phyloP scores from a whole-genome alignment of 108 stramenopile species.

The Asterionellopsis glacialis region DNA sequence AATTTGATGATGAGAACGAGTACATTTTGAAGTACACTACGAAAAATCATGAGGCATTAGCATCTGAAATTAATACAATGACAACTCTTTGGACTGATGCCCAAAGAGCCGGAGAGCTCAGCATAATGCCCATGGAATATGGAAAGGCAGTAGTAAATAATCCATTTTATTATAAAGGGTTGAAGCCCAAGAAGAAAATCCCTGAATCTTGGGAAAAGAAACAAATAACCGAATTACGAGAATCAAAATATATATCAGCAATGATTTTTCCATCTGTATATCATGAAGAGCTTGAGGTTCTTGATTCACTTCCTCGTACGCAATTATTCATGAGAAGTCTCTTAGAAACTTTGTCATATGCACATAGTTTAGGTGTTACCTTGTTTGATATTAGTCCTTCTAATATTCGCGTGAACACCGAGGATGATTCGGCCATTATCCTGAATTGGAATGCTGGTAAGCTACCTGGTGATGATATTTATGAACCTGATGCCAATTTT shows the following conservation, averaged over 20 bases:
- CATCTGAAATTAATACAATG: no score
- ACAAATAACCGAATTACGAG: neutral
- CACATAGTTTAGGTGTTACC: neutral
- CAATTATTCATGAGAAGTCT: neutral
- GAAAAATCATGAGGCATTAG: no score
- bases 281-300: neutral
- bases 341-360: neutral
- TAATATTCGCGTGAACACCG: neutral
- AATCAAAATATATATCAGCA: neutral
- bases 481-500: constrained; percentile 2
- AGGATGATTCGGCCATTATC: neutral
- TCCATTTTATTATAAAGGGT: neutral
- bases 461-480: neutral
- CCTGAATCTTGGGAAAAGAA: no score
- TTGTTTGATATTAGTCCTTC: neutral
- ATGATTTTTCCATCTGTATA: neutral
- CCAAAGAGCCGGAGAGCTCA: neutral
- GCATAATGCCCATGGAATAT: neutral
- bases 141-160: neutral
- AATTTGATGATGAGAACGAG: neutral
- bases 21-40: neutral
- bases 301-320: neutral
- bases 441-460: constrained; percentile 1
- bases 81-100: no score
- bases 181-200: neutral